Conservation (phyloP, 306 rosid genomes). For the Begonia masoniana region DNA sequence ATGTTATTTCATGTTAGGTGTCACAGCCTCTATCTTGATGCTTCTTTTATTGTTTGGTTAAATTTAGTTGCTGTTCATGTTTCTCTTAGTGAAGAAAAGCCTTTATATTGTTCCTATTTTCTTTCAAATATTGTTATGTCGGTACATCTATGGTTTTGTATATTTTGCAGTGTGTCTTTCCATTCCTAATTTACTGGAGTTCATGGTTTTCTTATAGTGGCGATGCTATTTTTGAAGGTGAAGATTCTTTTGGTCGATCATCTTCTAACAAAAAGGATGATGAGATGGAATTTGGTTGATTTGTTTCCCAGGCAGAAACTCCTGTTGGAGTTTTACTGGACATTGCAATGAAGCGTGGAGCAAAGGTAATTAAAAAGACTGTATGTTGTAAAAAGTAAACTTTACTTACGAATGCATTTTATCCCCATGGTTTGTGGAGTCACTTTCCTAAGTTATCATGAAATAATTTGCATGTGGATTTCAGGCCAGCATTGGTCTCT, state of each 20-base stretch:
- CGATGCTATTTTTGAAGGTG: conserved; percentile 41
- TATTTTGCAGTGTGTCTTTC: too few relatives aligned
- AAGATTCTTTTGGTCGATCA: conserved; percentile 43
- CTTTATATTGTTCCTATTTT: too few relatives aligned
- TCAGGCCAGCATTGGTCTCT: conserved; percentile 48
- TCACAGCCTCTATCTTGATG: too few relatives aligned
- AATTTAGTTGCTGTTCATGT: too few relatives aligned
- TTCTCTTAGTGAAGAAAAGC: too few relatives aligned
- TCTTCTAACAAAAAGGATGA: conserved; percentile 60
- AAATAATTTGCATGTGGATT: conserved; percentile 50
- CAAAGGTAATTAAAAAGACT: conserved; percentile 43
- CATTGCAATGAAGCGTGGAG: conserved; percentile 85
- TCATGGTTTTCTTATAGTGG: neutral
- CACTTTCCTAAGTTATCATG: conserved; percentile 7
- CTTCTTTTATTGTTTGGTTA: too few relatives aligned
- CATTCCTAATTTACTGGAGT: too few relatives aligned
- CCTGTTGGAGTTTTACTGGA: conserved; percentile 58
- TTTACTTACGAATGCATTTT: neutral
- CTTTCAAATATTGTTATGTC: too few relatives aligned
- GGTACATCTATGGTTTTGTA: too few relatives aligned
- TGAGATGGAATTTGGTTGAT: conserved; percentile 56
- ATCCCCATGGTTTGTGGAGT: neutral
- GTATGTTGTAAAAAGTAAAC: neutral
- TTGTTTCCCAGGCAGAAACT: conserved; percentile 41
- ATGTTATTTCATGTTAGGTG: too few relatives aligned